Evolutionary conservation across 371 early-diverging fungal genomes (phyloP).

Genomic region (Rhizopus sp.): DNA sequence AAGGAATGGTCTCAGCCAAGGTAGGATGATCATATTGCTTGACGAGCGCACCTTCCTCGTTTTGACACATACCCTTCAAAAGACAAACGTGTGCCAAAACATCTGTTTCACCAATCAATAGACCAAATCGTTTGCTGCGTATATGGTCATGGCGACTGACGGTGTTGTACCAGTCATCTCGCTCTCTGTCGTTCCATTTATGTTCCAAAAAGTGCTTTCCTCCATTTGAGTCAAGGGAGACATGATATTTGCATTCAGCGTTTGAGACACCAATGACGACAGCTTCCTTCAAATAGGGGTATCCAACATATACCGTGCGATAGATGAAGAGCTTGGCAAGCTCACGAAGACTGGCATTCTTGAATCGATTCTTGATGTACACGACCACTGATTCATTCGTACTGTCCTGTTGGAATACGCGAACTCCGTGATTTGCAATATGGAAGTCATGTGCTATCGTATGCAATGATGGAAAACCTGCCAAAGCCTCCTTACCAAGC

Average conservation of each 20-base stretch:
- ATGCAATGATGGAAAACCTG: slow-evolving; percentile 91
- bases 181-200: slow-evolving; percentile 51
- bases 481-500: slow-evolving; percentile 67
- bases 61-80: slow-evolving; percentile 72
- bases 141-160: slow-evolving; percentile 60
- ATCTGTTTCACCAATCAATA: slow-evolving; percentile 71
- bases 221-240: slow-evolving; percentile 40
- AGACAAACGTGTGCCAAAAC: slow-evolving; percentile 70
- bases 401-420: slow-evolving; percentile 85
- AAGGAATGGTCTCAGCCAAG: slow-evolving; percentile 64
- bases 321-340: slow-evolving; percentile 58
- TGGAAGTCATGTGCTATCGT: slow-evolving; percentile 72
- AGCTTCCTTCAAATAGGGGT: slow-evolving; percentile 88
- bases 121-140: slow-evolving; percentile 63
- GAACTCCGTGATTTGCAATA: slow-evolving; percentile 76
- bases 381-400: slow-evolving; percentile 85
- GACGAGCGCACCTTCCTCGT: slow-evolving; percentile 78
- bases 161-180: slow-evolving; percentile 55
- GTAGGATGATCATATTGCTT: slow-evolving; percentile 78
- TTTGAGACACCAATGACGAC: slow-evolving; percentile 78
- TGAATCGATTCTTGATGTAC: slow-evolving; percentile 55
- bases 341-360: slow-evolving; percentile 45
- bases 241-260: slow-evolving; percentile 64
- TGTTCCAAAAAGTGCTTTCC: slow-evolving; percentile 47
- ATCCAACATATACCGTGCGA: slow-evolving; percentile 68